Evolutionary conservation across 495 filamentous ascomycete species (phyloP), one percentile per base, ranked within the genome.

Genomic region (Penicillium cinerascens): DNA sequence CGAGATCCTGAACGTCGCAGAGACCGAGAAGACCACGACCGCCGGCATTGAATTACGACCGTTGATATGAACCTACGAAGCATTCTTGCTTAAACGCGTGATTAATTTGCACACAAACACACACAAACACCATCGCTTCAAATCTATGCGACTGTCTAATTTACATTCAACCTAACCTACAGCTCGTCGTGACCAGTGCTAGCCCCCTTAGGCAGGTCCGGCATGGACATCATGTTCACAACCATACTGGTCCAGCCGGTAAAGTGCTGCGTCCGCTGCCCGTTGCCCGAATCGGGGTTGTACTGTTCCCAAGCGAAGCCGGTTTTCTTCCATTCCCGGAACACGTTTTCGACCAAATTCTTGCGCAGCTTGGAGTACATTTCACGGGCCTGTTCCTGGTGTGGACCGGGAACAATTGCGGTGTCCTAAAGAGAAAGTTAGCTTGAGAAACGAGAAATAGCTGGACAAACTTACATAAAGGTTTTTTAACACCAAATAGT

Each of bases 301-400:
- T 97, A 98, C 71, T 98, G 93, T 67, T 98, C 93, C 95, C 95
- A 98, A 9, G 95, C 93, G 69, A 97, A 98, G 16, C 92, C 91
- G 0, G 93, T 98, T 54, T 87, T 79, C 65, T 85, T 78, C 93
- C 93, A 98, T 63, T 84, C 81, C 35, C 82, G 75, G 75, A 87
- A 97, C 44, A 98, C 88, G 23, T 91, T 97, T 42, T 91, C 80
- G 27, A 97, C 89, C 37, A 98, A 71, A 61, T 95, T 97, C 60
- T 79, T 80, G 33, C 93, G 83, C 23, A 98, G 80, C 1, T 80
- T 69, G 21, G 75, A 82, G 69, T 96, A 97, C 47, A 96, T 78
- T 35, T 81, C 76, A n/a, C 72, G 73, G 13, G 92, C 89, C 41
- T 82, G 82, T 15, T 74, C 66, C 59, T 84, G 80, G 63, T 95